Evolutionary conservation across 1,284 basidiomycete genomes (phyloP), one percentile per base, ranked within the genome.

Genomic region (Lentinus polychrous): DNA sequence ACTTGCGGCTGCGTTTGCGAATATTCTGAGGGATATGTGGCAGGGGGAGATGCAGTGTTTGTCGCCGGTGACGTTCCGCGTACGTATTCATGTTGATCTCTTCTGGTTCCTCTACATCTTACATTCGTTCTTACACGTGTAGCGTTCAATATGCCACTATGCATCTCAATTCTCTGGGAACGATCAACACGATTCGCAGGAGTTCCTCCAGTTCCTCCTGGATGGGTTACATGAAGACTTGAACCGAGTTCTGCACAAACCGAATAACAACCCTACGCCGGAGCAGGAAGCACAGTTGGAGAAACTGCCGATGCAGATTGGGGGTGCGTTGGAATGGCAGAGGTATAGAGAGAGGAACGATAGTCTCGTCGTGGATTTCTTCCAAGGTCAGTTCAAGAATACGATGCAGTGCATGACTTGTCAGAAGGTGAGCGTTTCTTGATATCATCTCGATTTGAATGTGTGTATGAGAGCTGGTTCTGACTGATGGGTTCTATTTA

Each of bases 201-300:
- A 99, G 69, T 95, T 98, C 67, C 75, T 99, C 20, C 91, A 85
- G 27, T 96, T 96, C 71, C 78, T 99, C 20, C 74, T 99, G 47
- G 95, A 98, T 63, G 93, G 93, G 1, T 77, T 99, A 42, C 95
- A 99, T 66, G 95, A 99, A 66, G 95, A 99, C 66, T 74, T 98
- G 50, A 99, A 98, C 62, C 80, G 94, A 15, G 78, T 98, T 43
- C 69, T 92, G 52, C 70, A 81, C 33, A 93, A 91, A 63, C 90
- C 91, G 1, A 71, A 74, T 17, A 74, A 81, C 44, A 76, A 82
- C 40, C 75, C 81, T 27, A 89, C 90, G n/a, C 83, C 90, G 2
- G 85, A 89, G 60, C 79, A 90, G 51, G 95, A 98, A 64, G 85
- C 83, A 3, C 88, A 91, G 58, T 76, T 96, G 17, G 94, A 98